Percentiles rank a stretch among this genome's conserved stretches.
These are phyloP conservation scores for Pseudogymnoascus sp. DNA, from an alignment of 2,329 filamentous ascomycete genomes.

Conservation along the genomic window DNA sequence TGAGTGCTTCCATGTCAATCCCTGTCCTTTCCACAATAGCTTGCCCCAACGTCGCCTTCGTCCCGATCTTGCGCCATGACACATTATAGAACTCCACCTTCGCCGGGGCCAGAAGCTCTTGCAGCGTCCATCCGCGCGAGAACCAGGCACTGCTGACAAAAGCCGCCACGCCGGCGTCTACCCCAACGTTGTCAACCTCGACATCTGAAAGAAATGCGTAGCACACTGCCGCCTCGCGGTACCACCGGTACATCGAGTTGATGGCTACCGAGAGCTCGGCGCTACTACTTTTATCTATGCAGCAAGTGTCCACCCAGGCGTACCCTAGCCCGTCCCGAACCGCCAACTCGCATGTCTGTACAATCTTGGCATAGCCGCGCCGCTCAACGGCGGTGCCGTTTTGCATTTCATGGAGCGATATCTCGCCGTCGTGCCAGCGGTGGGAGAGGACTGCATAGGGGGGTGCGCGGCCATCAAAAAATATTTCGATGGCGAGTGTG, in stretches of 20 bases:
- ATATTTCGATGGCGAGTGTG: conserved; percentile 14
- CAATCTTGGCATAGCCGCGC: conserved; percentile 13
- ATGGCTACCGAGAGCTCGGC: conserved; percentile 20
- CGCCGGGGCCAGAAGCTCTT: conserved; percentile 16
- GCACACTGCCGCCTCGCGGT: conserved; percentile 16
- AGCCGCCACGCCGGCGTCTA: neutral
- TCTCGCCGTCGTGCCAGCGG: conserved; percentile 27
- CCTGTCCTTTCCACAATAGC: conserved; percentile 14
- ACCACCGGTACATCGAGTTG: conserved; percentile 22
- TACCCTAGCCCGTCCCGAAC: conserved; percentile 12
- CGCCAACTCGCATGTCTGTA: conserved; percentile 12
- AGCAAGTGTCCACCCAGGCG: conserved; percentile 19
- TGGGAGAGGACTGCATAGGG: conserved; percentile 30
- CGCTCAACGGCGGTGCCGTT: conserved; percentile 20
- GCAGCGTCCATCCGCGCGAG: conserved; percentile 18
- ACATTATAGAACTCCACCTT: conserved; percentile 15
- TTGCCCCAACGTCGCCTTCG: conserved; percentile 10
- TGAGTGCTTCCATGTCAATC: conserved; percentile 20
- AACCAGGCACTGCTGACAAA: conserved; percentile 15
- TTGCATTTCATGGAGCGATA: conserved; percentile 23
- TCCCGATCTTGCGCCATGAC: conserved; percentile 16
- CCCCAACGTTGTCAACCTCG: neutral
- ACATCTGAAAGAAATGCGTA: conserved; percentile 19
- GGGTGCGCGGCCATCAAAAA: conserved; percentile 16
- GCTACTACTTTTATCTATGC: conserved; percentile 22